phyloP scores from a whole-genome alignment of 2,329 filamentous ascomycete genomes.

The Talaromyces atroroseus region DNA sequence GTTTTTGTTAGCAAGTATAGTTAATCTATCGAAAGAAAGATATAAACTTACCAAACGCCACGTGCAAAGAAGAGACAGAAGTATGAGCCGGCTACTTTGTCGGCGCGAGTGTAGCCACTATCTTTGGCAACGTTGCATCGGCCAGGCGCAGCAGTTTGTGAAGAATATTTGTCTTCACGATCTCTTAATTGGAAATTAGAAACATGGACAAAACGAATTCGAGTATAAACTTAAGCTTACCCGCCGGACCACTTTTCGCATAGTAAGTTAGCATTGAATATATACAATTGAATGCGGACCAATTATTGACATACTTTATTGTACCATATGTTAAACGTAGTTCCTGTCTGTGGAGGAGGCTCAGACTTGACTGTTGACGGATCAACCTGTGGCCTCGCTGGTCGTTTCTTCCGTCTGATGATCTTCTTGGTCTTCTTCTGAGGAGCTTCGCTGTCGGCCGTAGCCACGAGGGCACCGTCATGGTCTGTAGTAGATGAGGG shows the following conservation, averaged over 20 bases:
- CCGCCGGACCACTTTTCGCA: constrained; percentile 58
- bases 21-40: background rate
- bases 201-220: background rate
- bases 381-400: constrained; percentile 87
- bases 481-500: constrained; percentile 2
- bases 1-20: constrained; percentile 15
- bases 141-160: constrained; percentile 72
- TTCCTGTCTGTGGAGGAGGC: constrained; percentile 85
- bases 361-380: constrained; percentile 75
- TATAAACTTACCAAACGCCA: constrained; percentile 52
- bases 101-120: constrained; percentile 71
- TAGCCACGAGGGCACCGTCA: constrained; percentile 15
- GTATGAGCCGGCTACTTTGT: constrained; percentile 71
- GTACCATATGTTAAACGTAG: constrained; percentile 98
- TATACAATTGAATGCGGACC: background rate
- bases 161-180: constrained; percentile 82
- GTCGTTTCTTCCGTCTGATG: constrained; percentile 81
- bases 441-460: constrained; percentile 25
- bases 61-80: constrained; percentile 91
- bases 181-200: constrained; percentile 43
- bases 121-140: constrained; percentile 83
- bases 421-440: constrained; percentile 79
- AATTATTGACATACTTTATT: background rate
- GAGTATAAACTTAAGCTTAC: background rate
- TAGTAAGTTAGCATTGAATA: background rate